Evolutionary conservation across 306 rosid species (phyloP), one percentile per base, ranked within the genome.

Genomic region (Casuarina equisetifolia): DNA sequence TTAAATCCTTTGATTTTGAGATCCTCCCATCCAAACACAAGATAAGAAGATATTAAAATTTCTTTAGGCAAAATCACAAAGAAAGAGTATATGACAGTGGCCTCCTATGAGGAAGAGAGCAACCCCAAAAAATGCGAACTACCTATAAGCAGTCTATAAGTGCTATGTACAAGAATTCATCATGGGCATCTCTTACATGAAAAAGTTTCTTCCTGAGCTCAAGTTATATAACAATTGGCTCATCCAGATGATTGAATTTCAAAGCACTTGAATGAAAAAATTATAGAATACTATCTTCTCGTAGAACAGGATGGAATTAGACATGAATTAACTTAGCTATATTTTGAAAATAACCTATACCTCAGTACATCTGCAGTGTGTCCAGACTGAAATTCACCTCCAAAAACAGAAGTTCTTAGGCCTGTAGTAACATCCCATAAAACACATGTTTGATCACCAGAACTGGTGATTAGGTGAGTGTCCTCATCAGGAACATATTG

Each of bases 311-410:
- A 74, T 74, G 82, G 35, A 40, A 76, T 44, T 48, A 9, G 9
- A 73, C 3, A 64, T 35, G 73, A 59, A 48, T 78, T 68, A 53
- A 40, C 63, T 63, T 36, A 57, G 68, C 43, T 38, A 45, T 38
- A 80, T 19, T 75, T 61, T 62, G 36, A 50, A 40, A 85, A 84
- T 76, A 70, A 67, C 45, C 78, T 44, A 72, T 90, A 94, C 98
- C 98, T 92, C 36, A 84, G 85, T 79, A 95, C 96, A 79, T 95
- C 98, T 61, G 90, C 89, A 76, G 97, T 89, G 75, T 95, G 98
- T 63, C 98, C 98, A 4, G 97, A 95, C 88, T 95, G 98, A 92
- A 95, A 95, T 86, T 95, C 97, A 75, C 97, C 98, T 38, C 98
- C 98, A 39, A 95, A 95, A 74, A 92, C 97, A 76, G 98, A 91